Percentiles rank a stretch among this genome's conserved stretches.
These are phyloP conservation scores for Ananas comosus DNA, from an alignment of 176 grass and related monocot species.

Conservation along the genomic window DNA sequence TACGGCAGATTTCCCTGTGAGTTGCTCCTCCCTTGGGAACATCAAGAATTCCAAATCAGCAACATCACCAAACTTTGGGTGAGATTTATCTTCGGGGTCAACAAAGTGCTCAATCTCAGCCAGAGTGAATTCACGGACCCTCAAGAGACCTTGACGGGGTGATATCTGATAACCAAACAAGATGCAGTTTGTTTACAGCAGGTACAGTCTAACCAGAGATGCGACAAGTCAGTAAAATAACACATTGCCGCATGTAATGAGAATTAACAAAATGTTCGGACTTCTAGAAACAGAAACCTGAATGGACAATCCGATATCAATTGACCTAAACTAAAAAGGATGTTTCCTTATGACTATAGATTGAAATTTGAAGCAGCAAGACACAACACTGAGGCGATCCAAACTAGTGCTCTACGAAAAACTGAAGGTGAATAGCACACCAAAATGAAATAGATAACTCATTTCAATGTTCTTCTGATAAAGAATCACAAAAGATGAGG, in stretches of 20 bases:
- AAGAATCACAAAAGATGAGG: too few species aligned
- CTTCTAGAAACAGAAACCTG: background rate
- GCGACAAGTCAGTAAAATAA: background rate
- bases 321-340: too few species aligned
- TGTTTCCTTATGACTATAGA: too few species aligned
- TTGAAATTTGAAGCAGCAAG: too few species aligned
- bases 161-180: conserved; percentile 54
- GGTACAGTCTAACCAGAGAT: background rate
- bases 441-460: too few species aligned
- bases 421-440: too few species aligned
- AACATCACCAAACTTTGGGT: conserved; percentile 83
- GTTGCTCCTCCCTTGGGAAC: conserved; percentile 76
- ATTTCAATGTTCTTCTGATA: too few species aligned
- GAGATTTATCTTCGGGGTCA: conserved; percentile 93
- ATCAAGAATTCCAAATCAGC: conserved; percentile 65
- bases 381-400: too few species aligned
- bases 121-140: conserved; percentile 88
- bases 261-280: background rate
- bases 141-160: conserved; percentile 85
- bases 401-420: too few species aligned
- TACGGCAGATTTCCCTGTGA: conserved; percentile 42
- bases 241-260: background rate
- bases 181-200: background rate
- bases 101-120: conserved; percentile 97
- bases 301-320: too few species aligned